phyloP scores from a whole-genome alignment of 192 early-diverging fungal species.

The Backusella macrospora region DNA sequence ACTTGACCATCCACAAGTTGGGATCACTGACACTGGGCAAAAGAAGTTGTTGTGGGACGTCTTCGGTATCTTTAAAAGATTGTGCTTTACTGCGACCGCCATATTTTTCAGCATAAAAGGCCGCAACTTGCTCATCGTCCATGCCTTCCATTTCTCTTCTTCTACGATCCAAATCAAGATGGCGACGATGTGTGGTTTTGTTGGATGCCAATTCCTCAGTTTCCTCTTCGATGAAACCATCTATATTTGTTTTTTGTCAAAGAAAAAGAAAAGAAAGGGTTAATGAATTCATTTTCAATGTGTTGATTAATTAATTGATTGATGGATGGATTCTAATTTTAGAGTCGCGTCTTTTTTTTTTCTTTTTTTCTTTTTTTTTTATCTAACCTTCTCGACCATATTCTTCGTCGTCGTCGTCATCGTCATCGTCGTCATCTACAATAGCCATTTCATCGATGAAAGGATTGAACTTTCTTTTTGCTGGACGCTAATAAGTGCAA shows the following conservation, averaged over 20 bases:
- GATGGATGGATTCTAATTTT: constrained; percentile 5
- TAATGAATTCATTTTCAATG: constrained; percentile 67
- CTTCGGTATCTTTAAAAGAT: constrained; percentile 51
- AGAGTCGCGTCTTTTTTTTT: constrained; percentile 15
- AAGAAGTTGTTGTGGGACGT: constrained; percentile 77
- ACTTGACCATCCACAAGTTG: constrained; percentile 88
- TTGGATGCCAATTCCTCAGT: constrained; percentile 58
- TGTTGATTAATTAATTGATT: constrained; percentile 69
- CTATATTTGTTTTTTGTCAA: constrained; percentile 30
- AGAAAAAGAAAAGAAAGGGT: constrained; percentile 38
- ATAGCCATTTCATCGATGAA: constrained; percentile 69
- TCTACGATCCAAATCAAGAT: constrained; percentile 71
- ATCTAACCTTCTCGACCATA: constrained; percentile 53
- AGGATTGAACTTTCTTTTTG: constrained; percentile 47
- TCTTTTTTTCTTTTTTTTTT: constrained; percentile 2
- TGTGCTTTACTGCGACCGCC: constrained; percentile 58
- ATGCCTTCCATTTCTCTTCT: constrained; percentile 71
- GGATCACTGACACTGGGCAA: constrained; percentile 88
- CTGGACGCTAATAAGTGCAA: constrained; percentile 44
- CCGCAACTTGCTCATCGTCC: constrained; percentile 85
- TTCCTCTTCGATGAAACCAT: constrained; percentile 75
- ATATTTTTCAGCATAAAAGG: constrained; percentile 71
- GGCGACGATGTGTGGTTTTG: constrained; percentile 61
- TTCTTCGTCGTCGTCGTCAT: constrained; percentile 71
- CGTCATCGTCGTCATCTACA: constrained; percentile 72